A percentile compares a stretch with the other conserved stretches of the same genome.
Conservation (phyloP, 1,139 yeast genomes). For the Pichia sp. region DNA sequence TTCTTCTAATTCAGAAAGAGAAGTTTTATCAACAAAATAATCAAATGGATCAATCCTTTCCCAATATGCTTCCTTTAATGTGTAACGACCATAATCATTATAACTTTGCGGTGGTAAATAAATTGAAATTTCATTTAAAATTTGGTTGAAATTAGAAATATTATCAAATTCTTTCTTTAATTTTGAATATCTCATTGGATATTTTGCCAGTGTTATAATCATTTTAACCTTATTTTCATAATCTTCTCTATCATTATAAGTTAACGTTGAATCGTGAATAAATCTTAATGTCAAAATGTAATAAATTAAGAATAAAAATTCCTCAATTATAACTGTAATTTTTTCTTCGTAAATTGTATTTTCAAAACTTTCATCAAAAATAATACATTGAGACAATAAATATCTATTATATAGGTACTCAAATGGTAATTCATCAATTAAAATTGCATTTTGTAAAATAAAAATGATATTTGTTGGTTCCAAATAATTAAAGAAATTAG, state of each 20-base stretch:
- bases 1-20: slow-evolving; percentile 38
- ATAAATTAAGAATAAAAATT: slow-evolving; percentile 50
- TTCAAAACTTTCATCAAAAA: slow-evolving; percentile 32
- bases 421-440: slow-evolving; percentile 37
- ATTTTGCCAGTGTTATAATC: slow-evolving; percentile 6
- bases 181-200: slow-evolving; percentile 41
- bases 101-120: slow-evolving; percentile 59
- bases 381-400: slow-evolving; percentile 52
- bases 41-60: slow-evolving; percentile 55
- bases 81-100: slow-evolving; percentile 63
- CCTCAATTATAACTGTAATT: slow-evolving; percentile 44
- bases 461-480: slow-evolving; percentile 51
- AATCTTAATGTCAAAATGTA: slow-evolving; percentile 50
- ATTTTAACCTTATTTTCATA: slow-evolving; percentile 3
- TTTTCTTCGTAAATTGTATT: slow-evolving; percentile 56
- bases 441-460: slow-evolving; percentile 47
- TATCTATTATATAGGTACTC: slow-evolving; percentile 54
- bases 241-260: slow-evolving; percentile 23
- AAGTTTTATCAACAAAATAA: slow-evolving; percentile 20
- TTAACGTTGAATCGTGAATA: slow-evolving; percentile 33
- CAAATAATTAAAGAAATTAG: slow-evolving; percentile 39
- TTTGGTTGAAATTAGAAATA: slow-evolving; percentile 35
- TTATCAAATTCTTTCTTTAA: slow-evolving; percentile 31
- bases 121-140: slow-evolving; percentile 49
- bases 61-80: slow-evolving; percentile 53